These are phyloP conservation scores for Phlebiopsis flavidoalba DNA, from an alignment of 768 basidiomycete genomes.

Conservation along the genomic window DNA sequence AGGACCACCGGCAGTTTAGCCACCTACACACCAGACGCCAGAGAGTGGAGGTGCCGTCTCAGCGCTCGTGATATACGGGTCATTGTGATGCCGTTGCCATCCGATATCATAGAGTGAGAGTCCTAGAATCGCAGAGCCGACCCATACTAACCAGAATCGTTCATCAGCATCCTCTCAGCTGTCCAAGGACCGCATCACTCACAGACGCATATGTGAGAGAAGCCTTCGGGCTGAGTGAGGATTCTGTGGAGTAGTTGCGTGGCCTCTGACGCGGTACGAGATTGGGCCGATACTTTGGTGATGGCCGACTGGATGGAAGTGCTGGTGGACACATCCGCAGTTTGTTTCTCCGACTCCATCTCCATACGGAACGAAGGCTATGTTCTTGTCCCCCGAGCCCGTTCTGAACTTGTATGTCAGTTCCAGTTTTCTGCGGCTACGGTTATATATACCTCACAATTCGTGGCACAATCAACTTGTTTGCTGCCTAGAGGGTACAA, in stretches of 20 bases:
- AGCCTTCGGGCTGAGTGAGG: conserved; percentile 21
- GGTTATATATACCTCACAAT: not conserved
- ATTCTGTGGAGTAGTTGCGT: conserved; percentile 21
- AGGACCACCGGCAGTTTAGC: too few species aligned
- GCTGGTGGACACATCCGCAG: conserved; percentile 6
- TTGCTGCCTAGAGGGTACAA: not conserved
- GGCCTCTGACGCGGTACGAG: conserved; percentile 22
- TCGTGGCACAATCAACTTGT: not conserved
- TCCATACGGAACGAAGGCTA: conserved; percentile 8
- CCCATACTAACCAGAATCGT: conserved; percentile 8
- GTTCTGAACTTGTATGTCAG: not conserved
- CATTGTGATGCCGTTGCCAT: conserved; percentile 11
- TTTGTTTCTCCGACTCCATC: conserved; percentile 3
- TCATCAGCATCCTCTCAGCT: not conserved
- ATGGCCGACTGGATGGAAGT: not conserved
- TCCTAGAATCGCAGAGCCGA: conserved; percentile 11
- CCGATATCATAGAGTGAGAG: conserved; percentile 12
- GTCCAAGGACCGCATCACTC: not conserved
- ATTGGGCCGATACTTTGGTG: conserved; percentile 18
- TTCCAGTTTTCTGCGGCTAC: not conserved
- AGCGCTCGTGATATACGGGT: conserved; percentile 11
- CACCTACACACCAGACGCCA: too few species aligned
- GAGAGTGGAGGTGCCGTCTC: conserved; percentile 7
- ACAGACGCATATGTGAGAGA: conserved; percentile 7
- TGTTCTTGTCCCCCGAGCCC: not conserved